Base-by-base conservation (phyloP, 2,329 filamentous ascomycete genomes). In the Phoma herbarum region DNA sequence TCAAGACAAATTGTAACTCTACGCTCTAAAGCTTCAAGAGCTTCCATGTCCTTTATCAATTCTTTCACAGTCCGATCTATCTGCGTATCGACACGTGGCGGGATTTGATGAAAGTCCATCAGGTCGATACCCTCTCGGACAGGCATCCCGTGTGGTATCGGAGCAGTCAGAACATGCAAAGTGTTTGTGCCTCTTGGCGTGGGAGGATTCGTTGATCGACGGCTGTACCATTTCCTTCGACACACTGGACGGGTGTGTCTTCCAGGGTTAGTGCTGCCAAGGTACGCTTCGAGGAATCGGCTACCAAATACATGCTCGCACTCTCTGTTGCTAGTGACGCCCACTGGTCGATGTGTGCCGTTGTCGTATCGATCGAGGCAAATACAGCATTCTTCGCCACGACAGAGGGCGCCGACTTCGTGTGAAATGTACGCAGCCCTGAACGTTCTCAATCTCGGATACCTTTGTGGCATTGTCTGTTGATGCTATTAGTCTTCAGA, bases 231-330 rank as follows among this genome's bases (percentile, higher is more conserved):
- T 37, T 43, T 52, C 12, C 41, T 41, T 44, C 58, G 37, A 28
- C 58, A 65, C 52, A 61, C 46, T 20, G 58, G 61, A 44, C 61
- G 61, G 20, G 37, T 51, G 28, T 65, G 61, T 7, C 25, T 58
- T 2, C 23, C 22, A 18, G 41, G 55, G n/a, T 45, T 54, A 14
- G 33, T 25, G 43, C 55, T 65, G 20, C 52, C 33, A 12, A 63
- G 41, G 29, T 56, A 55, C 7, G 28, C 37, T 12, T 61, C 37
- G 14, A 65, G 53, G 29, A 59, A 65, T 3, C 28, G 33, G 11
- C 49, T 53, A 8, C 61, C 61, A 41, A 65, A 65, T 3, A 55
- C 46, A 44, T 65, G 59, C 22, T 44, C 52, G 37, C 56, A 62
- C 9, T 58, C 56, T 20, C 25, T 35, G 20, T 57, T 57, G 42